Evolutionary conservation across 495 filamentous ascomycete species (phyloP), one percentile per base, ranked within the genome.

Genomic region (Hamigera avellanea): DNA sequence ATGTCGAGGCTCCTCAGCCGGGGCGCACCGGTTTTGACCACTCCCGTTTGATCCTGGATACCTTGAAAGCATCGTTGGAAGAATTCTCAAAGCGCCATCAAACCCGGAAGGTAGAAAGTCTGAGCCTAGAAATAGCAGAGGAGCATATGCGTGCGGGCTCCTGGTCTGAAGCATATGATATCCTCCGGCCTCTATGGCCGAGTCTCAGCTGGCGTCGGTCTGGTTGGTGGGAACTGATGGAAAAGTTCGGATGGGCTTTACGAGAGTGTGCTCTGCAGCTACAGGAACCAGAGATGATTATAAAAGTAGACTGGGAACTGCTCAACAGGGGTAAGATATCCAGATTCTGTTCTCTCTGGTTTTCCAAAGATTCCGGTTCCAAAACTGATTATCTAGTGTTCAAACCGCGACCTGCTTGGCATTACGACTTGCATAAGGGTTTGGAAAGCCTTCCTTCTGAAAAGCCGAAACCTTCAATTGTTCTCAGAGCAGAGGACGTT

Each of bases 231-330:
- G 57, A 70, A 27, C 66, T 87, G 8, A 75, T 84, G 37, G 76
- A 78, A 52, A 77, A 81, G 30, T 66, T 91, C 34, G 68, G 76
- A 36, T 84, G 81, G 80, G 66, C 69, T 8, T 63, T 94, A 27
- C 72, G 85, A 45, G 68, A 83, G 39, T 84, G 81, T 42, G 88
- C 88, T 3, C 48, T 67, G 0, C 69, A 70, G 34, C 53, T 68
- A 9, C 72, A 76, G 9, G 75, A 86, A 44, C 66, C 66, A 9
- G 77, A 79, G 27, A 70, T 75, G 10, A 59, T 88, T 8, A 50
- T 95, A 18, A 70, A 74, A 25, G 78, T 89, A n/a, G 79, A 86
- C 36, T 89, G 87, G 76, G 89, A 95, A 50, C 66, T 95, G 21
- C 59, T 84, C 41, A 78, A 77, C 45, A 64, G 59, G 40, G 62